Conservation (phyloP, 257 asterid genomes). For the Schizonepeta tenuifolia region DNA sequence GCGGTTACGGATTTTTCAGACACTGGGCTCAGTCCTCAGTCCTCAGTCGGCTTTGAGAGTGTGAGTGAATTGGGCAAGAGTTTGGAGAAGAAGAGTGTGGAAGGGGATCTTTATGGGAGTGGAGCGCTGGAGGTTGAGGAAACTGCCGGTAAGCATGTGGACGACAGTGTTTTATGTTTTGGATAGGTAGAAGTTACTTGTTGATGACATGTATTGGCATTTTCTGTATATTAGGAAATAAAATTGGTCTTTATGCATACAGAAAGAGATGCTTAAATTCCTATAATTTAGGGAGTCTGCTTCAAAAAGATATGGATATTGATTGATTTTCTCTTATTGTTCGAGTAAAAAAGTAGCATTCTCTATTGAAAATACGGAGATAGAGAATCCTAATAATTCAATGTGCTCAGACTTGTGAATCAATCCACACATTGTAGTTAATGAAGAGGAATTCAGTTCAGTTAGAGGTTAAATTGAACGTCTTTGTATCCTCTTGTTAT, state of each 20-base stretch:
- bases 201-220: not conserved
- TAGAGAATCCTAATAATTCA: not conserved
- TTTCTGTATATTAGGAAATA: not conserved
- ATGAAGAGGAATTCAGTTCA: not conserved
- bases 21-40: slow-evolving; percentile 50
- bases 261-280: not conserved
- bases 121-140: slow-evolving; percentile 38
- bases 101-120: slow-evolving; percentile 37
- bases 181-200: slow-evolving; percentile 8
- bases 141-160: slow-evolving; percentile 48
- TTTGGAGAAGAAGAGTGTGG: slow-evolving; percentile 39
- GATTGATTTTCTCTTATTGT: not conserved
- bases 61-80: slow-evolving; percentile 32
- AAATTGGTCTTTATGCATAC: not conserved
- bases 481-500: slow-evolving; percentile 4
- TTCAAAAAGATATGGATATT: slow-evolving; percentile 10
- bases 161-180: slow-evolving; percentile 17
- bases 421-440: not conserved
- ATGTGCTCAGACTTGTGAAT: not conserved
- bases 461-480: not conserved
- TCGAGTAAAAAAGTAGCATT: not conserved
- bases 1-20: slow-evolving; percentile 74
- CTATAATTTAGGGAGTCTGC: not conserved
- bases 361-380: slow-evolving; percentile 1
- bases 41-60: slow-evolving; percentile 27